phyloP scores from a whole-genome alignment of 768 basidiomycete species.

The Ramaria sp. region DNA sequence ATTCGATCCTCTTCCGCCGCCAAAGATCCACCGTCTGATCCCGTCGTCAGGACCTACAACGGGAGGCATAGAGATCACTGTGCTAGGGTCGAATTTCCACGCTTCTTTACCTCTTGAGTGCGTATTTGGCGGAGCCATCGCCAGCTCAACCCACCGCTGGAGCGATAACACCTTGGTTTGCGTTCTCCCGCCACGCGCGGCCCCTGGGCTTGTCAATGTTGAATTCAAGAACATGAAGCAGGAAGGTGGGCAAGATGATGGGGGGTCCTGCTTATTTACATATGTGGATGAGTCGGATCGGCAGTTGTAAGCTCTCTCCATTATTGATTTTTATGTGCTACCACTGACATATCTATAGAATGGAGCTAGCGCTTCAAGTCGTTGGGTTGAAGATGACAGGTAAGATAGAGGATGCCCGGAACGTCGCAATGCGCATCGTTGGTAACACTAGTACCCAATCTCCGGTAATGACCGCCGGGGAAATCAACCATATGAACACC shows the following conservation, averaged over 20 bases:
- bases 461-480: slow-evolving; percentile 20
- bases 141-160: slow-evolving; percentile 84
- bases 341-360: slow-evolving; percentile 33
- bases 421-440: slow-evolving; percentile 89
- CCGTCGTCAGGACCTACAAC: slow-evolving; percentile 77
- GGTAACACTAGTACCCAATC: slow-evolving; percentile 48
- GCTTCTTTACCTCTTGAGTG: slow-evolving; percentile 60
- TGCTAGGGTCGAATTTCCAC: slow-evolving; percentile 87
- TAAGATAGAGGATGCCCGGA: slow-evolving; percentile 85
- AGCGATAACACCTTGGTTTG: slow-evolving; percentile 91
- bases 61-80: slow-evolving; percentile 90
- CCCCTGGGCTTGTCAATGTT: slow-evolving; percentile 81
- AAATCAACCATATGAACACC: slow-evolving; percentile 39
- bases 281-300: slow-evolving; percentile 88
- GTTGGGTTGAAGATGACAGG: slow-evolving; percentile 97
- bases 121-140: slow-evolving; percentile 73
- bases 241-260: slow-evolving; percentile 37
- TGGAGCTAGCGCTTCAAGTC: slow-evolving; percentile 92
- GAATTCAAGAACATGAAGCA: slow-evolving; percentile 74
- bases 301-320: slow-evolving; percentile 51
- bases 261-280: slow-evolving; percentile 62
- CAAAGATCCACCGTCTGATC: slow-evolving; percentile 77
- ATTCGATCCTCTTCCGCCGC: slow-evolving; percentile 21
- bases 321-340: slow-evolving; percentile 5
- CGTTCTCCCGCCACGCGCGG: slow-evolving; percentile 70